Conservation (phyloP, 352 stramenopile species). For the Phytophthora pluvialis region DNA sequence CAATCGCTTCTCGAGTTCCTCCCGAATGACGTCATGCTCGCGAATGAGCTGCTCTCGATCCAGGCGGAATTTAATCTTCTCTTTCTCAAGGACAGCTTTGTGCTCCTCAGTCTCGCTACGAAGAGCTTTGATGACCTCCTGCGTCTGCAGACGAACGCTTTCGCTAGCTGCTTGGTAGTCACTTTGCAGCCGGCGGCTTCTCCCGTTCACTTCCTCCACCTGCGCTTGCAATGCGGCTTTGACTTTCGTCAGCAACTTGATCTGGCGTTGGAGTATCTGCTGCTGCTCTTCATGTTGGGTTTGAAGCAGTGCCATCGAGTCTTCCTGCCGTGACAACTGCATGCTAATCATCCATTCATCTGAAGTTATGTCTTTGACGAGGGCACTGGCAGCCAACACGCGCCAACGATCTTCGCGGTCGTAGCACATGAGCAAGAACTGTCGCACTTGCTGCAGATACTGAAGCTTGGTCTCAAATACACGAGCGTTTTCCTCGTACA, state of each 20-base stretch:
- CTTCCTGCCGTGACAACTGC: slow-evolving; percentile 63
- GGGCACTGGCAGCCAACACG: slow-evolving; percentile 41
- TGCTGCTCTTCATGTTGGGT: slow-evolving; percentile 56
- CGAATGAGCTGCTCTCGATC: slow-evolving; percentile 54
- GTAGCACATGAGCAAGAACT: slow-evolving; percentile 72
- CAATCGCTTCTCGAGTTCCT: slow-evolving; percentile 51
- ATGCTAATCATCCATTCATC: slow-evolving; percentile 75
- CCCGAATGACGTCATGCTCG: slow-evolving; percentile 45
- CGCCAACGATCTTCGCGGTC: slow-evolving; percentile 72
- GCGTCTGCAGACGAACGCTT: slow-evolving; percentile 50
- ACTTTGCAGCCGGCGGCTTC: slow-evolving; percentile 40
- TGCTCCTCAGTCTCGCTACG: slow-evolving; percentile 45
- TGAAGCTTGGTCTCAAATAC: slow-evolving; percentile 62
- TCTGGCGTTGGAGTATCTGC: slow-evolving; percentile 44
- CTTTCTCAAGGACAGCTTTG: slow-evolving; percentile 33
- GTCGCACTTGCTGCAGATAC: slow-evolving; percentile 51
- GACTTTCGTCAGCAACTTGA: slow-evolving; percentile 53
- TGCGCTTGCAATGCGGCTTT: slow-evolving; percentile 48
- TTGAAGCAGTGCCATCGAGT: slow-evolving; percentile 50
- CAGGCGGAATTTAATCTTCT: slow-evolving; percentile 37
- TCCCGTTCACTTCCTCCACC: slow-evolving; percentile 40
- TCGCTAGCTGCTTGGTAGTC: slow-evolving; percentile 66
- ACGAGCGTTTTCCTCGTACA: slow-evolving; percentile 44
- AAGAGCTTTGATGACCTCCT: slow-evolving; percentile 50
- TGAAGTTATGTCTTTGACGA: slow-evolving; percentile 66